Evolutionary conservation across 331 rosid species (phyloP), one percentile per base, ranked within the genome.

Genomic region (Arachis monticola): DNA sequence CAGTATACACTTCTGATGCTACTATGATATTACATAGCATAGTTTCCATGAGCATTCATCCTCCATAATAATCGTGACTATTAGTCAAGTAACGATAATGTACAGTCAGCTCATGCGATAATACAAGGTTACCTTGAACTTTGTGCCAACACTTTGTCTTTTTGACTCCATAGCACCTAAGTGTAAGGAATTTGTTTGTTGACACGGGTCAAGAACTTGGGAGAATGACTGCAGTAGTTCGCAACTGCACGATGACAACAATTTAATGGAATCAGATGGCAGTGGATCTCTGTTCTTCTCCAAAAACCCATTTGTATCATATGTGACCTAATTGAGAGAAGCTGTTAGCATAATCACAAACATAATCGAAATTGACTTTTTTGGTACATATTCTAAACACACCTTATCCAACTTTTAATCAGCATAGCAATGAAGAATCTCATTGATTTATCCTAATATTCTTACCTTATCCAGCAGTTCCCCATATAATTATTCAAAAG

Each of bases 261-360:
- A 87, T 79, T 87, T 86, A 83, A 87, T 75, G 78, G 89, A 87
- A 81, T 75, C 91, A 42, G 92, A 69, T 12, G 89, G 91, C 80
- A 87, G 64, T 4, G 77, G 79, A 82, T 90, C 97, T 84, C 96
- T 86, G 80, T 89, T 95, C 87, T 92, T 92, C 67, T 88, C 97
- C 81, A 90, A 81, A 81, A 95, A 95, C 46, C 98, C 97, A 64
- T 77, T 82, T 63, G 97, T 87, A 67, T 92, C 98, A 67, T 95
- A 95, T 22, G 80, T 55, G 63, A 95, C 98, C 99, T 95, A 79
- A 76, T 61, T 64, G 64, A 73, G 66, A 38, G 70, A 58, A 79
- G 55, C 77, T 58, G 60, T 74, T 70, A 82, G 81, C 61, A 74
- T 44, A 65, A 68, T 65, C 67, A 14, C 27, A 22, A 70, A 51